Conservation (phyloP, 169 alveolate species). For the Perkinsus marinus region DNA sequence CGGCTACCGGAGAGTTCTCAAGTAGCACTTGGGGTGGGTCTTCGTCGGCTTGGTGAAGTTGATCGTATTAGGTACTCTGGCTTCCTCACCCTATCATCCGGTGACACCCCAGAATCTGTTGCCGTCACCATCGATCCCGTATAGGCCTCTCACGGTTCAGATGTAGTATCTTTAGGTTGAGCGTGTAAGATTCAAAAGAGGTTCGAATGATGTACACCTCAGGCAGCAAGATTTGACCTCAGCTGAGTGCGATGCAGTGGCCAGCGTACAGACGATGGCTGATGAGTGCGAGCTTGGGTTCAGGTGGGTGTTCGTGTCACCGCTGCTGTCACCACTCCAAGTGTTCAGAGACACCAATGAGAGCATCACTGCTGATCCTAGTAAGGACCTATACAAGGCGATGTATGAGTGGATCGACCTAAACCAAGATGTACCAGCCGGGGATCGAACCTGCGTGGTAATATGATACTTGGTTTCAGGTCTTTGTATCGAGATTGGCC, state of each 20-base stretch:
- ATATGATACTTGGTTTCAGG: background rate
- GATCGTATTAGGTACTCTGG: background rate
- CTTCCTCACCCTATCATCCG: background rate
- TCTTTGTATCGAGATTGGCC: background rate
- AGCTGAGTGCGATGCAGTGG: background rate
- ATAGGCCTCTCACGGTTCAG: background rate
- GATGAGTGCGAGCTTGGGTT: background rate
- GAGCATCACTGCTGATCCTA: background rate
- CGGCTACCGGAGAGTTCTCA: background rate
- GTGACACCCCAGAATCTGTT: background rate
- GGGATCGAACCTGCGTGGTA: background rate
- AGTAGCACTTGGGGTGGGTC: background rate
- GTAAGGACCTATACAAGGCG: background rate
- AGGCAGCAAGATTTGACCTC: background rate
- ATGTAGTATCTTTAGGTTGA: background rate
- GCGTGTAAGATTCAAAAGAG: background rate
- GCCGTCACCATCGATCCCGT: background rate
- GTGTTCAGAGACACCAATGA: background rate
- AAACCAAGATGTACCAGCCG: background rate
- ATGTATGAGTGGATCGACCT: background rate
- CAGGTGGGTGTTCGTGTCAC: background rate
- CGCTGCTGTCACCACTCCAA: background rate
- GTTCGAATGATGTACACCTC: background rate
- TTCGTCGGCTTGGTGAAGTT: background rate
- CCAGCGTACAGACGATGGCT: background rate